Evolutionary conservation across 768 basidiomycete species (phyloP).

Genomic region (Suillus hirtellus): DNA sequence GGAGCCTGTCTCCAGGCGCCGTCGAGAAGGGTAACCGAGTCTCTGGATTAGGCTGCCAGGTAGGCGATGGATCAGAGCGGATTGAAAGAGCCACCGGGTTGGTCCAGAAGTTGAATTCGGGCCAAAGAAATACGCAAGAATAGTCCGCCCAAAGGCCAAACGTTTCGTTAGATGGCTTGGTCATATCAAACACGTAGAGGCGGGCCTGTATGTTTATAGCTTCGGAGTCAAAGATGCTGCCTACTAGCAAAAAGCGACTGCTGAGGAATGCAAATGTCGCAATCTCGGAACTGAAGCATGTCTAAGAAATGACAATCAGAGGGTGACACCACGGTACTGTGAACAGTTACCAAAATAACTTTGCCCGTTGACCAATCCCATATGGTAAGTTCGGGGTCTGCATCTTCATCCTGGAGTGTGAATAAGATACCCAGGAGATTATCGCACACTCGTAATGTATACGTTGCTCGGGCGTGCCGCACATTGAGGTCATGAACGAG

Average conservation of each 20-base stretch:
- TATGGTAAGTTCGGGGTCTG: slow-evolving; percentile 49
- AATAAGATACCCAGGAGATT: slow-evolving; percentile 55
- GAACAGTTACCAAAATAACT: slow-evolving; percentile 42
- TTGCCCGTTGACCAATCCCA: slow-evolving; percentile 71
- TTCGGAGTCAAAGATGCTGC: slow-evolving; percentile 26
- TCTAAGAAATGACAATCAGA: slow-evolving; percentile 14
- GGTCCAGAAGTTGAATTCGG: slow-evolving; percentile 32
- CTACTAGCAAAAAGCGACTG: slow-evolving; percentile 40
- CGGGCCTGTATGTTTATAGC: slow-evolving; percentile 24
- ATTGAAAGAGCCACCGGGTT: slow-evolving; percentile 39
- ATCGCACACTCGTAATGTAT: slow-evolving; percentile 55
- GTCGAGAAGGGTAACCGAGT: slow-evolving; percentile 48
- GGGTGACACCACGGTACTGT: slow-evolving; percentile 3
- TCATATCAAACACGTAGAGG: slow-evolving; percentile 44
- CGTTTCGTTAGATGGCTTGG: slow-evolving; percentile 29
- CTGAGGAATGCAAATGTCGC: slow-evolving; percentile 45
- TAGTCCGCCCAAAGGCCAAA: slow-evolving; percentile 33
- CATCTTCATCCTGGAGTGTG: slow-evolving; percentile 26
- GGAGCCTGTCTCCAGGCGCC: slow-evolving; percentile 43
- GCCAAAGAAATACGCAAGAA: slow-evolving; percentile 43
- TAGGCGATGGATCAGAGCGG: slow-evolving; percentile 55
- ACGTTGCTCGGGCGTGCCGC: slow-evolving; percentile 31
- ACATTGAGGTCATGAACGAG: slow-evolving; percentile 28
- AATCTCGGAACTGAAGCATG: slow-evolving; percentile 34
- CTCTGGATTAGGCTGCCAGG: slow-evolving; percentile 39